Base-by-base conservation (phyloP, 108 stramenopile species). In the Cyclotella choctawhatcheeana region DNA sequence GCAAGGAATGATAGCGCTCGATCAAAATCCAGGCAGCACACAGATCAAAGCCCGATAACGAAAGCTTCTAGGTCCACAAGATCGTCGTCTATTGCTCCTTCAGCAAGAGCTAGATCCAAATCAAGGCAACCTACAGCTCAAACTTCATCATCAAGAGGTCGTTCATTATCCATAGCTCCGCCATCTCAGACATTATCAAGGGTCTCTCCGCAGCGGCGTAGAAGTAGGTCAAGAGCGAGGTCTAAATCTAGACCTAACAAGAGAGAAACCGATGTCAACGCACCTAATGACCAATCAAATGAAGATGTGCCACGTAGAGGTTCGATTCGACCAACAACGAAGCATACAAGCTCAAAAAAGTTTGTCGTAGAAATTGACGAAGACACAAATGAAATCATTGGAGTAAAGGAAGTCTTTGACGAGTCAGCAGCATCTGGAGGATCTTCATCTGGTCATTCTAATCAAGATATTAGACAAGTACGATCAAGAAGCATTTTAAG, bases 281-380 rank as follows among this genome's bases (percentile, higher is more conserved):
- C n/a, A n/a, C n/a, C n/a, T n/a, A n/a, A n/a, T n/a, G n/a, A n/a
- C n/a, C n/a, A n/a, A n/a, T n/a, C n/a, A n/a, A n/a, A n/a, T 21
- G 35, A 60, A 40, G 18, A 40, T 40, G 35, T 7, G 1, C 13
- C 59, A 24, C 18, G 59, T 1, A 60, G 22, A 21, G 21, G 37
- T 20, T 43, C 37, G 59, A 37, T 30, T 17, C 34, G 40, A 37
- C 37, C 59, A 1, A 60, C 22, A 22, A 60, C 18, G 21, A 22
- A 26, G 2, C 48, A 25, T 10, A 27, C 29, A 14, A 47, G 59
- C 29, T 60, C 59, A 40, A 45, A 44, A 2, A 64, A 64, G 45
- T 64, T 64, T 26, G 34, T 64, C 16, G 63, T 64, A 12, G 63
- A 64, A 30, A 64, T 64, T 29, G 63, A 64, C 21, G 63, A 37